Conservation (phyloP, 2,329 filamentous ascomycete species). For the Zymoseptoria brevis region DNA sequence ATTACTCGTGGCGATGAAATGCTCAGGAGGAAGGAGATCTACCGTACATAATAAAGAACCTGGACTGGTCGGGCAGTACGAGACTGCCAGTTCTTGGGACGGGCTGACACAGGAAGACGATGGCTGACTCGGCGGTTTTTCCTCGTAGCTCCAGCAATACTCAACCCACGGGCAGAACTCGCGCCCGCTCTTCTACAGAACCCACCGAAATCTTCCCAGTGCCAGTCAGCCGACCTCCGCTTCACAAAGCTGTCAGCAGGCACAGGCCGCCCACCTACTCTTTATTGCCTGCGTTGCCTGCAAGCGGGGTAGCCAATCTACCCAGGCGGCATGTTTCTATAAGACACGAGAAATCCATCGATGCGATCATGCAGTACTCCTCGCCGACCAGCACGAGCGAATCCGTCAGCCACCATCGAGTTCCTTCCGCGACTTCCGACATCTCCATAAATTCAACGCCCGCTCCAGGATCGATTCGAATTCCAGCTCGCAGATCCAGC, state of each 20-base stretch:
- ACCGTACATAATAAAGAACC: not conserved
- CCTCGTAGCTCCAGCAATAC: not conserved
- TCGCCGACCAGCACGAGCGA: not conserved
- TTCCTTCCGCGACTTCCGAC: not conserved
- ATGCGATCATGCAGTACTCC: not conserved
- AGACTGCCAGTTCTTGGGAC: not conserved
- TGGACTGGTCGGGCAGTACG: not conserved
- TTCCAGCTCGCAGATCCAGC: not conserved
- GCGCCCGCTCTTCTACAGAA: not conserved
- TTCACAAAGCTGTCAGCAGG: not conserved
- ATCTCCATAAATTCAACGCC: not conserved
- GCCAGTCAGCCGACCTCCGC: not conserved
- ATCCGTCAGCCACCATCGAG: not conserved
- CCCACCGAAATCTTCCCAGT: not conserved
- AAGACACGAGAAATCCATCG: not conserved
- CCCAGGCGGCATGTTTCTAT: not conserved
- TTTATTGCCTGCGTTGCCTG: not conserved
- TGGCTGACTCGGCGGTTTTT: not conserved
- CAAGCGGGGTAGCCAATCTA: not conserved
- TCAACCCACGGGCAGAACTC: not conserved
- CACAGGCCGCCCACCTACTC: not conserved
- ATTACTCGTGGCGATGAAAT: not conserved
- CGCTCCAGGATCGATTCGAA: not conserved
- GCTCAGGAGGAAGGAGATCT: not conserved
- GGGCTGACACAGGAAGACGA: not conserved